phyloP scores from a whole-genome alignment of 2,329 filamentous ascomycete species.

The Alternaria sp. region DNA sequence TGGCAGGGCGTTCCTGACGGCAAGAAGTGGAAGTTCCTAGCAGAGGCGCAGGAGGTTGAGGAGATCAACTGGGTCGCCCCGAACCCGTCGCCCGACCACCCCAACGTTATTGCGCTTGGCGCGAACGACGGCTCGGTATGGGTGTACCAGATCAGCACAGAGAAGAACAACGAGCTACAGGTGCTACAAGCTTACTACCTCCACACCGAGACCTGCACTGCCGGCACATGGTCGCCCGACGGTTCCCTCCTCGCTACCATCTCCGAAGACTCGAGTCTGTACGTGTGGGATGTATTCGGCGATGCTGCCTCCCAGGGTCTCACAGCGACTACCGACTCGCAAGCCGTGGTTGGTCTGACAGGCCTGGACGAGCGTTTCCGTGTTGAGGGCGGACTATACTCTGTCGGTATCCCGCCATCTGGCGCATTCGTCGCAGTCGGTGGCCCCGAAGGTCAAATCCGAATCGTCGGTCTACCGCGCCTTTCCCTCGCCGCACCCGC shows the following conservation, averaged over 20 bases:
- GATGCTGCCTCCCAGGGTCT: conserved; percentile 73
- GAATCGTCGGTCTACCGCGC: conserved; percentile 83
- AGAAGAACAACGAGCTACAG: conserved; percentile 70
- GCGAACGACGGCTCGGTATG: conserved; percentile 92
- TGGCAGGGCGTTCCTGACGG: conserved; percentile 66
- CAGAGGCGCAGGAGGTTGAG: conserved; percentile 86
- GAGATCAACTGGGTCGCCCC: conserved; percentile 91
- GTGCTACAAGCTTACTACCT: conserved; percentile 94
- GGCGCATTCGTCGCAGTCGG: conserved; percentile 85
- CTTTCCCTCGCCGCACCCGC: conserved; percentile 49
- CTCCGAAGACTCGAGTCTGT: conserved; percentile 85
- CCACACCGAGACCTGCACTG: conserved; percentile 86
- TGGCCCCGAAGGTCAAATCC: conserved; percentile 86
- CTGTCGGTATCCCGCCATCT: conserved; percentile 81
- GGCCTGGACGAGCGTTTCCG: conserved; percentile 87
- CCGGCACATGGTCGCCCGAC: conserved; percentile 89
- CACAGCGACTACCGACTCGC: conserved; percentile 63
- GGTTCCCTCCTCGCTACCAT: conserved; percentile 88
- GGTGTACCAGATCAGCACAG: conserved; percentile 85
- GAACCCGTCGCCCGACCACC: conserved; percentile 74
- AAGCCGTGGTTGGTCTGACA: conserved; percentile 79
- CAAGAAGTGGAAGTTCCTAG: conserved; percentile 71
- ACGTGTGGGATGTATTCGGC: conserved; percentile 93
- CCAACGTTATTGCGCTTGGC: conserved; percentile 86
- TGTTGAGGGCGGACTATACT: conserved; percentile 91